Conservation (phyloP, 257 asterid species). For the Dorcoceras hygrometricum region DNA sequence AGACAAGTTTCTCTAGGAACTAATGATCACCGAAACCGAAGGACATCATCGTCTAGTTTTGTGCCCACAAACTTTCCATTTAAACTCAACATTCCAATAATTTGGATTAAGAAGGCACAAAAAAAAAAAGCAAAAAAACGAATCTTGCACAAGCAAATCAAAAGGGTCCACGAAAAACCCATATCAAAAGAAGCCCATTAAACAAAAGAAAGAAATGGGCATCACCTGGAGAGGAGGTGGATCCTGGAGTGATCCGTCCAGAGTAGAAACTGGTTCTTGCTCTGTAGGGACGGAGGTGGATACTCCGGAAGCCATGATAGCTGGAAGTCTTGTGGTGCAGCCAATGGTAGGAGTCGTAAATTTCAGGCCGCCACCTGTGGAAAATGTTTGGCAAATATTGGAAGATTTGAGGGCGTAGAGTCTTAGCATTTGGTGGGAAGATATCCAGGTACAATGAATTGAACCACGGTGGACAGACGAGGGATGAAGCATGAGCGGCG, state of each 20-base stretch:
- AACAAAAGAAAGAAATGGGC: constrained; percentile 14
- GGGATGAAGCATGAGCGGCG: constrained; percentile 29
- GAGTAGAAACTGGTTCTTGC: constrained; percentile 35
- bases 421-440: constrained; percentile 38
- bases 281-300: constrained; percentile 45
- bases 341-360: constrained; percentile 12
- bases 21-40: too few species aligned
- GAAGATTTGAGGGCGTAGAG: constrained; percentile 24
- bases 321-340: constrained; percentile 24
- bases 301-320: constrained; percentile 52
- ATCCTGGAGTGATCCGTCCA: constrained; percentile 30
- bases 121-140: constrained; percentile 9
- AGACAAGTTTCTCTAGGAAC: too few species aligned
- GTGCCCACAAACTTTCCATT: too few species aligned
- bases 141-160: constrained; percentile 21
- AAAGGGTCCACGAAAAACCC: constrained; percentile 16
- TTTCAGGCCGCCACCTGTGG: not conserved
- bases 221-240: constrained; percentile 55
- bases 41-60: too few species aligned
- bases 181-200: constrained; percentile 13
- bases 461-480: constrained; percentile 18
- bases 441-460: constrained; percentile 42
- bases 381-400: constrained; percentile 17
- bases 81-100: constrained; percentile 13
- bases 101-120: not conserved